Conservation (phyloP, 2,329 filamentous ascomycete species). For the Aspergillus phoenicis region DNA sequence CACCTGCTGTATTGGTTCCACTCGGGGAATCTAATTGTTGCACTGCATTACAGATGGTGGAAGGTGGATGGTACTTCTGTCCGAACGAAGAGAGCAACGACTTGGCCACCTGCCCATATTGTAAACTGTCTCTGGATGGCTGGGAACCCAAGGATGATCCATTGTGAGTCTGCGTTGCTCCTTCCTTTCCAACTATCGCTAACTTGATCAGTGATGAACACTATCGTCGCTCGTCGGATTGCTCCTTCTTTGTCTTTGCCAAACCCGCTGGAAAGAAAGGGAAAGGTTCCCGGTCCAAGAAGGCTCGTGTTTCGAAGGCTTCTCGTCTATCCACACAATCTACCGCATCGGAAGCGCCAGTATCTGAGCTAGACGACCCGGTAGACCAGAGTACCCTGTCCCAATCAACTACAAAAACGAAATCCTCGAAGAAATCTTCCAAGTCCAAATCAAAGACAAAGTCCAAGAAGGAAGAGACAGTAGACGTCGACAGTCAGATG, state of each 20-base stretch:
- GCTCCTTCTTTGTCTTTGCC: slow-evolving; percentile 77
- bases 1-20: not conserved
- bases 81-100: slow-evolving; percentile 82
- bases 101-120: slow-evolving; percentile 89
- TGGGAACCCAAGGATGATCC: slow-evolving; percentile 95
- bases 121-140: slow-evolving; percentile 82
- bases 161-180: slow-evolving; percentile 58
- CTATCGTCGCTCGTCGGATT: slow-evolving; percentile 73
- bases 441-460: slow-evolving; percentile 42
- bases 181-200: slow-evolving; percentile 20
- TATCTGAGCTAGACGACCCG: slow-evolving; percentile 51
- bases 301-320: slow-evolving; percentile 67
- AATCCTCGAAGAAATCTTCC: slow-evolving; percentile 51
- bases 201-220: slow-evolving; percentile 72
- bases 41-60: slow-evolving; percentile 66
- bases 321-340: slow-evolving; percentile 65
- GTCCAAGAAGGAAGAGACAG: slow-evolving; percentile 42
- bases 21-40: slow-evolving; percentile 17
- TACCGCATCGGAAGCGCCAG: slow-evolving; percentile 48
- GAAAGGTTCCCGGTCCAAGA: slow-evolving; percentile 59
- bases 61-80: slow-evolving; percentile 92
- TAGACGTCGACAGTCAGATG: slow-evolving; percentile 46
- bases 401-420: slow-evolving; percentile 52
- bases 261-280: slow-evolving; percentile 52
- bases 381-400: slow-evolving; percentile 61